Evolutionary conservation across 345 rosid species (phyloP).

Genomic region (Luvunga scandens): DNA sequence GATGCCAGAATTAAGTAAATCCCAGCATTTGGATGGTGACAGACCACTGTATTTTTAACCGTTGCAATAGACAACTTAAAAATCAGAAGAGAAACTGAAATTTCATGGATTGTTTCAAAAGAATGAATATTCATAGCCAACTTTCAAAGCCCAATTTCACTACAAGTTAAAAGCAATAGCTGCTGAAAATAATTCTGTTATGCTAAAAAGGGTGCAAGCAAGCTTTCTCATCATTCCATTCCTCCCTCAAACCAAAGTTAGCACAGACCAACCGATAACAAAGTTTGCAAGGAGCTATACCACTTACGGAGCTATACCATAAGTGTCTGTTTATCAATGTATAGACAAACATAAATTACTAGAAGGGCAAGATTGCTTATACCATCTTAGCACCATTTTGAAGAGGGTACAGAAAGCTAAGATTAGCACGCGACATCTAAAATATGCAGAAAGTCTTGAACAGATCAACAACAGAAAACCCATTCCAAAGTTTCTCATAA

Average conservation of each 20-base stretch:
- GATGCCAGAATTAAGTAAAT: not conserved
- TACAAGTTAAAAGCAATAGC: not conserved
- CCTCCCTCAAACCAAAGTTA: not conserved
- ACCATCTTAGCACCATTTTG: not conserved
- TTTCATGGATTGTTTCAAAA: not conserved
- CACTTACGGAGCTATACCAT: not conserved
- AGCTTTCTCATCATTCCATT: not conserved
- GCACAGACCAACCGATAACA: not conserved
- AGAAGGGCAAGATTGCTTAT: not conserved
- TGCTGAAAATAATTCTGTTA: not conserved
- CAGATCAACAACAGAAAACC: not conserved
- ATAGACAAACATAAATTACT: not conserved
- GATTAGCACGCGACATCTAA: not conserved
- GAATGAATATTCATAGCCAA: not conserved
- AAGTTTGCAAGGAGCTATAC: not conserved
- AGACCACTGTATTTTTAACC: not conserved
- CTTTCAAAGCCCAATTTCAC: not conserved
- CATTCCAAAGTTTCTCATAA: not conserved
- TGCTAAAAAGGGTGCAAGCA: not conserved
- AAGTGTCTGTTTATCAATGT: not conserved
- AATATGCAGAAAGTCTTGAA: not conserved
- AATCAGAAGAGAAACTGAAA: conserved; percentile 3
- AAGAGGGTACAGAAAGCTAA: not conserved
- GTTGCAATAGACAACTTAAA: not conserved
- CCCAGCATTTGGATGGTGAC: not conserved